Evolutionary conservation across 2,329 filamentous ascomycete species (phyloP).

Genomic region (Phialophora expanda): DNA sequence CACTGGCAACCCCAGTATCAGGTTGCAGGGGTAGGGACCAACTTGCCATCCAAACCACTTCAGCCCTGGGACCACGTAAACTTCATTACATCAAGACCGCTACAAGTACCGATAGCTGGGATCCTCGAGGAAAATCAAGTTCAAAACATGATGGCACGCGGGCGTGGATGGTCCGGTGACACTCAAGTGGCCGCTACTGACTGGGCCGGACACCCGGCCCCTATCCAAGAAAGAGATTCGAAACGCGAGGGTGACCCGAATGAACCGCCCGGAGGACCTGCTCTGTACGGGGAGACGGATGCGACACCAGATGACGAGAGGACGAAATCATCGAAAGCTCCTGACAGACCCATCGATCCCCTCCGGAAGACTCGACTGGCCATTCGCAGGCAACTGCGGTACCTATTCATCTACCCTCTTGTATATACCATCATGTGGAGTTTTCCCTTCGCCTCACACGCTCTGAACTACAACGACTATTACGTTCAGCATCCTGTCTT

Average conservation of each 20-base stretch:
- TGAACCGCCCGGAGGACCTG: neutral
- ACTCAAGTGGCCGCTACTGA: conserved; percentile 14
- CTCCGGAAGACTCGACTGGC: conserved; percentile 56
- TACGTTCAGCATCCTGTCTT: conserved; percentile 61
- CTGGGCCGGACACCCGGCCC: neutral
- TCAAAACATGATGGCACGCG: conserved; percentile 11
- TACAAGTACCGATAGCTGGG: neutral
- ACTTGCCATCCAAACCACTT: conserved; percentile 1
- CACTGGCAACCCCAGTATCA: neutral
- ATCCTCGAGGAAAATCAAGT: neutral
- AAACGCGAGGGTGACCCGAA: neutral
- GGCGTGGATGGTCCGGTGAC: conserved; percentile 32
- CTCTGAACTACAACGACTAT: conserved; percentile 62
- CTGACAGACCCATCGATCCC: conserved; percentile 25
- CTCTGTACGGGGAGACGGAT: neutral
- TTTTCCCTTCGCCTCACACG: conserved; percentile 70
- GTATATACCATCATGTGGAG: conserved; percentile 76
- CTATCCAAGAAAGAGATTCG: neutral
- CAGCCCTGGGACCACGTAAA: conserved; percentile 36
- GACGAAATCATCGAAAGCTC: neutral
- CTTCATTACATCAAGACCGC: conserved; percentile 34
- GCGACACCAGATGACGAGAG: neutral
- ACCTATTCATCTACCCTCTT: conserved; percentile 76
- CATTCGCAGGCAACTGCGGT: conserved; percentile 70
- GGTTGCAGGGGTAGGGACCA: neutral